phyloP scores from a whole-genome alignment of 164 flowering plant species.

The Magnolia sinica region DNA sequence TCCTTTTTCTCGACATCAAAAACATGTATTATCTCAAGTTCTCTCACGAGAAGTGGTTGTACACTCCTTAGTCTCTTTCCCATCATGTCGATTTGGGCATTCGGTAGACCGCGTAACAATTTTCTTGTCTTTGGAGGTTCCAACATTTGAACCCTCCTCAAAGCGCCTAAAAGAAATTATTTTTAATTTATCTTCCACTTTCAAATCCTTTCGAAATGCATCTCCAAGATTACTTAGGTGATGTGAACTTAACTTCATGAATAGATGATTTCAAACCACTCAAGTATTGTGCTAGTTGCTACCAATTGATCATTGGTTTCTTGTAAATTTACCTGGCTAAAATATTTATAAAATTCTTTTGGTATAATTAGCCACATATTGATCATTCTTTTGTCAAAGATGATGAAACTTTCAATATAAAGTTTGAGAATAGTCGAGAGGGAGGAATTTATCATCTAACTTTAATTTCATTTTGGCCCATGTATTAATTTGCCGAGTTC shows the following conservation, averaged over 20 bases:
- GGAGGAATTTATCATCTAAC: constrained; percentile 8
- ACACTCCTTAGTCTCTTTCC: neutral
- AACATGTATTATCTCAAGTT: neutral
- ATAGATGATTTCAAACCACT: constrained; percentile 3
- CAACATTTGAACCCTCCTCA: neutral
- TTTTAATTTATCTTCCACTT: constrained; percentile 6
- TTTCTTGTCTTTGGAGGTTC: neutral
- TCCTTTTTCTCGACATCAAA: neutral
- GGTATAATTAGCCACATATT: constrained; percentile 1
- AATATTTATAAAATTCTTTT: constrained; percentile 4
- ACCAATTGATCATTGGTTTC: constrained; percentile 8
- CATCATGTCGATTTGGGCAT: neutral
- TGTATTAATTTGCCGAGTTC: neutral
- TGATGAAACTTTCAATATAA: constrained; percentile 2
- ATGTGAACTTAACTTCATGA: neutral
- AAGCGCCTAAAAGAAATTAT: neutral
- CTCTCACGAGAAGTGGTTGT: too few species aligned
- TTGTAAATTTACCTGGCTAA: constrained; percentile 1
- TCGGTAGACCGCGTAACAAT: neutral
- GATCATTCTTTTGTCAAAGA: neutral
- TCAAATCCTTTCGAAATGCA: neutral
- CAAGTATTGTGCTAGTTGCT: constrained; percentile 1
- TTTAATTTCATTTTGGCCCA: constrained; percentile 3
- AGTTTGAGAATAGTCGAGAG: constrained; percentile 5
- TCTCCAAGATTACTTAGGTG: neutral